Conservation (phyloP, 345 rosid genomes). For the Euphorbia peplus region DNA sequence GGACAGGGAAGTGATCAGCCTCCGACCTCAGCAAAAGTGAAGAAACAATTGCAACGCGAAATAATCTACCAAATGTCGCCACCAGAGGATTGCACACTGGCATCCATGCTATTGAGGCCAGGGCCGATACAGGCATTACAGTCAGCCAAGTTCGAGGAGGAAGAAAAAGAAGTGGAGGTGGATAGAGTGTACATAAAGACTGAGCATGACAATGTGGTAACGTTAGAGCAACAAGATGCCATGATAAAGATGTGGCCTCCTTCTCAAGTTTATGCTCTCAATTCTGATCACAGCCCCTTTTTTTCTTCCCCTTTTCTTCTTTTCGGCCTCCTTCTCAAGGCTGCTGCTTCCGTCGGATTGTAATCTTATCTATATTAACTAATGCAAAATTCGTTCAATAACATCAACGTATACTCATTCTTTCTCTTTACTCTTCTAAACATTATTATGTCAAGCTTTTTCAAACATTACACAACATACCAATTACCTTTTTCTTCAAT, state of each 20-base stretch:
- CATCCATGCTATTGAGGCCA: constrained; percentile 68
- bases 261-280: constrained; percentile 45
- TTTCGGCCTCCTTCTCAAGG: constrained; percentile 64
- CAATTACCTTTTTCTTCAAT: too few relatives aligned
- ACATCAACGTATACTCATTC: too few relatives aligned
- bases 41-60: constrained; percentile 51
- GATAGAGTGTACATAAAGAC: constrained; percentile 69
- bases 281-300: constrained; percentile 80
- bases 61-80: constrained; percentile 65
- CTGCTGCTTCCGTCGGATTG: constrained; percentile 32
- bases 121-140: constrained; percentile 60
- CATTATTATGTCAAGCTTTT: too few relatives aligned
- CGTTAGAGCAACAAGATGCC: constrained; percentile 70
- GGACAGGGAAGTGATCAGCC: constrained; percentile 67
- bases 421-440: too few relatives aligned
- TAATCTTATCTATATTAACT: too few relatives aligned
- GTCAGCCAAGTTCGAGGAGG: constrained; percentile 38
- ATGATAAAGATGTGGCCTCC: constrained; percentile 82
- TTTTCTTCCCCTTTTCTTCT: constrained; percentile 72
- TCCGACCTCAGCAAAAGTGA: constrained; percentile 69
- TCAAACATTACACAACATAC: too few relatives aligned
- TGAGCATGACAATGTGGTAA: constrained; percentile 52
- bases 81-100: constrained; percentile 71
- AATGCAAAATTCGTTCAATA: too few relatives aligned
- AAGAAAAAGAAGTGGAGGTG: constrained; percentile 33